A percentile compares a stretch with the other conserved stretches of the same genome.
These are phyloP conservation scores for Neurospora sp. DNA, from an alignment of 495 filamentous ascomycete genomes.

Conservation along the genomic window DNA sequence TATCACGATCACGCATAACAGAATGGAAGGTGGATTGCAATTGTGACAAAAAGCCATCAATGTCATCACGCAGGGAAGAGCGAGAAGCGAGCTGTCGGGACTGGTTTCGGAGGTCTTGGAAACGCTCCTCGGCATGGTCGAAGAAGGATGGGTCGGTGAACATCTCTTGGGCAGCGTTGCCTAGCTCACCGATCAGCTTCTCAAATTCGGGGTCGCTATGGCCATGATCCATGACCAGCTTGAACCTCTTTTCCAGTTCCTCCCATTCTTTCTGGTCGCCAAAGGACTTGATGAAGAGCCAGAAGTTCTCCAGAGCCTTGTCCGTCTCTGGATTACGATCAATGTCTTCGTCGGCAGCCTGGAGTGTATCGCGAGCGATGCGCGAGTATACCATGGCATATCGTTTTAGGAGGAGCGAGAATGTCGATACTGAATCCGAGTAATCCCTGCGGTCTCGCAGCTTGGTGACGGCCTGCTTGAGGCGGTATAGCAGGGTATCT, in stretches of 20 bases:
- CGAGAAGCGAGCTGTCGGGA: conserved; percentile 52
- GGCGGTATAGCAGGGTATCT: conserved; percentile 59
- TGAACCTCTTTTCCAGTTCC: conserved; percentile 52
- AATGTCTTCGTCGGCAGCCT: conserved; percentile 56
- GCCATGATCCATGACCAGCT: conserved; percentile 61
- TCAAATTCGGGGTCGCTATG: conserved; percentile 79
- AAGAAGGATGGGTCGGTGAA: conserved; percentile 82
- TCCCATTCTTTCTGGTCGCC: conserved; percentile 70
- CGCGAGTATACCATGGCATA: conserved; percentile 71
- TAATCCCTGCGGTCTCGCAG: conserved; percentile 72
- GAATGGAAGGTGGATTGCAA: conserved; percentile 54
- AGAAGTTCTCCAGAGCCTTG: conserved; percentile 64
- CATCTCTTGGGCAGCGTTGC: conserved; percentile 64
- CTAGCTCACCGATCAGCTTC: conserved; percentile 57
- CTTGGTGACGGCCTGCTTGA: conserved; percentile 67
- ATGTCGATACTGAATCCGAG: conserved; percentile 69
- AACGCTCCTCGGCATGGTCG: conserved; percentile 56
- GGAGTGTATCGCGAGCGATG: conserved; percentile 52
- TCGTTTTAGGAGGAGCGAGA: conserved; percentile 63
- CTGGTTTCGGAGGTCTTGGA: conserved; percentile 60
- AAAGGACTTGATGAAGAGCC: conserved; percentile 66
- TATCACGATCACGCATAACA: conserved; percentile 56
- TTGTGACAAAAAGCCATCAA: conserved; percentile 64
- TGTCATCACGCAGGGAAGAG: conserved; percentile 57
- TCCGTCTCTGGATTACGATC: conserved; percentile 65